Evolutionary conservation across 2,329 filamentous ascomycete genomes (phyloP), one percentile per base, ranked within the genome.

Genomic region (Teratosphaeria zuluensis): DNA sequence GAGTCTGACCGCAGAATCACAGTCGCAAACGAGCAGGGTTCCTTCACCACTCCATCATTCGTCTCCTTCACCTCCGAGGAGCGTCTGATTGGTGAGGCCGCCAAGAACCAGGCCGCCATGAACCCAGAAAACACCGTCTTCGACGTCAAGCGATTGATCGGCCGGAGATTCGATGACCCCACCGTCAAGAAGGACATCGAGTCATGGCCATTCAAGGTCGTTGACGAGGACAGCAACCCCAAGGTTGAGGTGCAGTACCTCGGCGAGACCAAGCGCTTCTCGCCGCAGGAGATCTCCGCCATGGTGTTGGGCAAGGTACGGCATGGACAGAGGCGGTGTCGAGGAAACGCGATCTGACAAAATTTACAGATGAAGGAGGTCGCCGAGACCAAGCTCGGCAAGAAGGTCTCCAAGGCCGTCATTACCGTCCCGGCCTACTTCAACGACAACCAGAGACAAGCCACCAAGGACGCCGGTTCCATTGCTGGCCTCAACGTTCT

Each of bases 31-130:
- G 92, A 97, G 85, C 92, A 97, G 87, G 92, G 92, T 84, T 92
- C 86, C 81, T 96, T 96, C 82, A 97, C 94, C 75, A 97, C 94
- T 65, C 94, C 94, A 69, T 97, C 94, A 59, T 99, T 96, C 84
- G 94, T 99, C 76, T 95, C 90, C 72, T 99, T 99, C 86, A 96
- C 91, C 76, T 87, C 92, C 73, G 90, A 96, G 83, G 94, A 99
- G 85, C 92, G 94, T 79, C 82, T 99, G 81, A 97, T 97, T 75
- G 94, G 94, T 83, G 94, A 97, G 85, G 92, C 94, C 63, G 94
- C 94, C 75, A 99, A 97, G 89, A 99, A 99, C 84, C 92, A 96
- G 86, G 94, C 92, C 75, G 92, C 94, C 74, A 96, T 97, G 90
- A 99, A 99, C 89, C 94, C 94, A 65, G 79, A 79, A 76, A 97